Percentiles rank a stretch among this genome's conserved stretches.
These are phyloP conservation scores for Pichia paraexigua DNA, from an alignment of 805 yeast genomes.

Conservation along the genomic window DNA sequence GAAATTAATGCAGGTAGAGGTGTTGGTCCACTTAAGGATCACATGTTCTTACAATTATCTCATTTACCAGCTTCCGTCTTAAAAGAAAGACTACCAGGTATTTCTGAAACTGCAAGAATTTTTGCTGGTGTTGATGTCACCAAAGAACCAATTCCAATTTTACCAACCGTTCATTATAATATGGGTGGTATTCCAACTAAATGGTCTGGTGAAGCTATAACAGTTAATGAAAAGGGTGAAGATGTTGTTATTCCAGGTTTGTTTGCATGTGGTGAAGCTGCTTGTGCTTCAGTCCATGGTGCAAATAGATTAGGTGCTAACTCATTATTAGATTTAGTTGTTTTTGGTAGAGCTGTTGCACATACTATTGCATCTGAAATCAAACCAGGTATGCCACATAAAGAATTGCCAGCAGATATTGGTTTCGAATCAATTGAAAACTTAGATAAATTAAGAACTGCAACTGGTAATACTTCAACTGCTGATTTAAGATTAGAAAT, in stretches of 20 bases:
- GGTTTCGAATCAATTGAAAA: constrained; percentile 88
- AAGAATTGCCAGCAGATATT: constrained; percentile 72
- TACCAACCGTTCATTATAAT: constrained; percentile 98
- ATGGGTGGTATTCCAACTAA: constrained; percentile 99
- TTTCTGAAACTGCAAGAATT: constrained; percentile 95
- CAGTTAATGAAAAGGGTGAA: constrained; percentile 76
- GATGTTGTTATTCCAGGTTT: constrained; percentile 90
- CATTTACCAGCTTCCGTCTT: constrained; percentile 89
- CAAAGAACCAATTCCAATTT: constrained; percentile 96
- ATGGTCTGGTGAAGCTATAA: constrained; percentile 92
- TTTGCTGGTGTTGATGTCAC: constrained; percentile 99
- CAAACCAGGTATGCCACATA: constrained; percentile 84
- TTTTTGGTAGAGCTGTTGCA: constrained; percentile 97
- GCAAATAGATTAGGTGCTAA: constrained; percentile 99
- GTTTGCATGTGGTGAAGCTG: constrained; percentile 97
- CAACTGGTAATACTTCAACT: constrained; percentile 74
- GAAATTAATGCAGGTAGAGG: constrained; percentile 99
- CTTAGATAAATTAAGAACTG: constrained; percentile 81
- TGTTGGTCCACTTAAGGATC: constrained; percentile 95
- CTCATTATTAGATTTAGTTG: constrained; percentile 92
- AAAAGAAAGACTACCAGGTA: constrained; percentile 97
- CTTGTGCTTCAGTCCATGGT: constrained; percentile 98
- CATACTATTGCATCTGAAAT: constrained; percentile 80
- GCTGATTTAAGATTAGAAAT: constrained; percentile 83
- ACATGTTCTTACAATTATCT: constrained; percentile 86